These are phyloP conservation scores for Brachypodium distachyon DNA, from an alignment of 202 grass and related monocot species.

Conservation along the genomic window DNA sequence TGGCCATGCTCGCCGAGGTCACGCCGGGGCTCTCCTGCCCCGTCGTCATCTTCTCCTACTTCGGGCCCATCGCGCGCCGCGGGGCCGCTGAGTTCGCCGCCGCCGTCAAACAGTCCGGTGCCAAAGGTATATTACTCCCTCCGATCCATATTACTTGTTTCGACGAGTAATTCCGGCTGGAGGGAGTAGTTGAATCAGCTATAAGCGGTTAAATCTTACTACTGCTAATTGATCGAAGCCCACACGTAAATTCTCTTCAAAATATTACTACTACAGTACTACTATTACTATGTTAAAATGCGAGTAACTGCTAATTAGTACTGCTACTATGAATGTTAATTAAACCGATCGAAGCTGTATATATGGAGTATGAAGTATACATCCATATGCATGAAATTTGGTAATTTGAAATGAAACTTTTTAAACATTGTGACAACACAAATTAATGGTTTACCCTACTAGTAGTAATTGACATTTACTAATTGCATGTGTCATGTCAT, in stretches of 20 bases:
- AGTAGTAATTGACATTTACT: not conserved
- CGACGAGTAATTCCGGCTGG: no score
- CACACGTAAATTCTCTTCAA: no score
- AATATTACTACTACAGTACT: no score
- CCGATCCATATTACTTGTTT: not conserved
- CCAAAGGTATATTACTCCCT: not conserved
- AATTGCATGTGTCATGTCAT: not conserved
- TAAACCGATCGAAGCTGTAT: not conserved
- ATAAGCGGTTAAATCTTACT: no score
- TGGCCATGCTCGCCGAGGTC: conserved; percentile 46
- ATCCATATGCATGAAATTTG: not conserved
- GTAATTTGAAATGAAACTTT: not conserved
- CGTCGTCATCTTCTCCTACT: conserved; percentile 44
- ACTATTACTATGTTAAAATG: no score
- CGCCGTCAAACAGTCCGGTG: conserved; percentile 15
- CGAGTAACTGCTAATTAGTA: no score
- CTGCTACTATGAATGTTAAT: not conserved
- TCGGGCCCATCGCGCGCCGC: not conserved
- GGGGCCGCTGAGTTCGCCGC: conserved; percentile 2
- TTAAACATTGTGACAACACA: not conserved
- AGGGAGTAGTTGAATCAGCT: no score
- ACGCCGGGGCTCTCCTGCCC: conserved; percentile 45
- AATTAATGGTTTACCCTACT: no score
- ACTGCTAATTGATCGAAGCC: no score
- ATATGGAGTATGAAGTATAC: no score